phyloP scores from a whole-genome alignment of 345 rosid genomes.

The Eucalyptus sp. region DNA sequence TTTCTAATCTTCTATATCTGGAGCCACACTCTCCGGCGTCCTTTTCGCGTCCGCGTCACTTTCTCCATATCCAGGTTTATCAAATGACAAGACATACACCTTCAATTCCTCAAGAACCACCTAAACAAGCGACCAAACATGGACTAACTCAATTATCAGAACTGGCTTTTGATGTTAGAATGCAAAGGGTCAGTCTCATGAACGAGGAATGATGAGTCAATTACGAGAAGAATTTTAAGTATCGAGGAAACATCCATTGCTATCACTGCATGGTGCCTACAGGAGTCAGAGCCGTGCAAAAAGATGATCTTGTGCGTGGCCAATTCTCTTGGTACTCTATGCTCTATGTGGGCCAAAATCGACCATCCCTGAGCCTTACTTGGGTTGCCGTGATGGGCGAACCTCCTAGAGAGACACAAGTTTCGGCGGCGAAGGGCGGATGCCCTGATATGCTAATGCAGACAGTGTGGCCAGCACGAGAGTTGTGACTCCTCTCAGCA shows the following conservation, averaged over 20 bases:
- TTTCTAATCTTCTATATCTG: not conserved
- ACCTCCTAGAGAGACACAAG: constrained; percentile 26
- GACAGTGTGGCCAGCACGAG: not conserved
- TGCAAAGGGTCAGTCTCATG: not conserved
- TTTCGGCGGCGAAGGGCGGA: constrained; percentile 25
- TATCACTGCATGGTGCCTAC: not conserved
- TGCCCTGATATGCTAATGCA: constrained; percentile 8
- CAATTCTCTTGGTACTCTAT: constrained; percentile 18
- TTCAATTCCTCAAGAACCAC: constrained; percentile 27
- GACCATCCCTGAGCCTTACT: constrained; percentile 36
- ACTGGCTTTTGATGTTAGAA: not conserved
- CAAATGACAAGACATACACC: constrained; percentile 23
- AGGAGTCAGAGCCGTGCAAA: constrained; percentile 31
- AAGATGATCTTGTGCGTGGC: constrained; percentile 27
- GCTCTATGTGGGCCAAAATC: constrained; percentile 42
- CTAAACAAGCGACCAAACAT: not conserved
- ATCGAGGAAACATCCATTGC: not conserved
- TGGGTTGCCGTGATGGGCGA: constrained; percentile 23
- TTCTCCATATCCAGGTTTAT: constrained; percentile 43
- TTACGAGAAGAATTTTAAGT: not conserved
- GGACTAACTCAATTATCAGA: not conserved
- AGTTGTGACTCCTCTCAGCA: not conserved
- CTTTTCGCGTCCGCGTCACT: constrained; percentile 35
- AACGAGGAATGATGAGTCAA: not conserved
- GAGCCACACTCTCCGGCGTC: constrained; percentile 21